Evolutionary conservation across 164 flowering plant genomes (phyloP), one percentile per base, ranked within the genome.

Genomic region (Magnolia sinica): DNA sequence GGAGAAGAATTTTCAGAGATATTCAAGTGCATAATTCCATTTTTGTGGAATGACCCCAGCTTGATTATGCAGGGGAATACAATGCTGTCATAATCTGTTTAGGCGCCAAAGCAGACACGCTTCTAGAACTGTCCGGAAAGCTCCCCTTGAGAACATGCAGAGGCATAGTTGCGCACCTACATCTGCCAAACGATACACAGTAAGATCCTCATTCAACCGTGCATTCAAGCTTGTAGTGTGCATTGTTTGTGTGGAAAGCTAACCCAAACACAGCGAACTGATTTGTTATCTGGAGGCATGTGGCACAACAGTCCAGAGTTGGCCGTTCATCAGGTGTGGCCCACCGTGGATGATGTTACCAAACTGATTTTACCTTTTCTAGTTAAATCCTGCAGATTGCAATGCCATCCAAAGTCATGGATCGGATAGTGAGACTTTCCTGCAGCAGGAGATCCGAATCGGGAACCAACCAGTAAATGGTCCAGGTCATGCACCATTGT

Each of bases 131-230:
- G 20, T 76, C 85, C 49, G 96, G 92, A 51, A 89, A 70, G 85
- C 91, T 96, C 73, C 98, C 98, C 69, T 79, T 96, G 76, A 91
- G 98, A 82, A 89, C 85, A 65, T 96, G 99, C 82, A 89, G 99
- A 85, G 99, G 99, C 29, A 87, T 92, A 61, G 86, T 92, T 70
- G 86, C 92, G 67, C 89, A 89, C 81, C 73, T 92, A 71, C 83
- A 88, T 76, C 85, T 92, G 74, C 89, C 87, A 68, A 84, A 83
- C 67, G 73, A 78, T 77, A 71, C 70, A 10, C 74, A 90, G 97
- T 93, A 85, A 76, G 64, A 16, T 68, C n/a, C 66, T 22, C 8
- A 37, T 68, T 74, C 45, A 37, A 8, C 6, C 13, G 20, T 27
- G 7, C 31, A 19, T 63, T 37, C 19, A n/a, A 52, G 63, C 64